phyloP scores from a whole-genome alignment of 148 eudicot species.

The Chenopodium suecicum region DNA sequence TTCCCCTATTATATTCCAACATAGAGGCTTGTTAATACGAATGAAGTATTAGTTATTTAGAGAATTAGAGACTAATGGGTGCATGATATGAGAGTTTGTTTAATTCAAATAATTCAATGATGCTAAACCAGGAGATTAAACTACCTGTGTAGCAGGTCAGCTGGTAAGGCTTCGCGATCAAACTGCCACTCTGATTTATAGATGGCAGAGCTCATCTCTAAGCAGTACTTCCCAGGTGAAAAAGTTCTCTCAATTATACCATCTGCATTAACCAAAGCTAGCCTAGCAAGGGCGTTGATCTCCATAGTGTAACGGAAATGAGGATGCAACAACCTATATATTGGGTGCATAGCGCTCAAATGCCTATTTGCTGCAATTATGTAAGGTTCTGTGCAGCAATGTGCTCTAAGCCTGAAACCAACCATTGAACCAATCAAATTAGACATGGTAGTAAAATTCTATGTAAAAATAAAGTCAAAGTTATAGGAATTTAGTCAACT shows the following conservation, averaged over 20 bases:
- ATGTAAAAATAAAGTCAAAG: too few relatives aligned
- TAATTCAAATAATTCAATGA: too few relatives aligned
- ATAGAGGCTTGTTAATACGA: too few relatives aligned
- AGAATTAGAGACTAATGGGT: too few relatives aligned
- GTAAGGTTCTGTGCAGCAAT: conserved; percentile 67
- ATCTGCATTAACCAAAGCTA: conserved; percentile 25
- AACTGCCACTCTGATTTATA: too few relatives aligned
- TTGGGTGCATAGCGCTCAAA: conserved; percentile 73
- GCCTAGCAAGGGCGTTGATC: conserved; percentile 43
- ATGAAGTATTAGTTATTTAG: too few relatives aligned
- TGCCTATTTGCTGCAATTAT: conserved; percentile 67
- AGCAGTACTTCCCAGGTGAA: conserved; percentile 18
- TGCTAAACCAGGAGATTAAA: too few relatives aligned
- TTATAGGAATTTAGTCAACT: too few relatives aligned
- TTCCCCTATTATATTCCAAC: too few relatives aligned
- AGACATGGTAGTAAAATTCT: too few relatives aligned
- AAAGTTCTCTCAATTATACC: conserved; percentile 29
- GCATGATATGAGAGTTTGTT: too few relatives aligned
- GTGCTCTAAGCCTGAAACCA: conserved; percentile 41
- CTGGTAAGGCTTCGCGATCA: neutral
- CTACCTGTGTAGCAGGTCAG: neutral
- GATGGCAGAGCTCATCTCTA: neutral
- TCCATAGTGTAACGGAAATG: conserved; percentile 82
- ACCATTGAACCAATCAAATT: neutral
- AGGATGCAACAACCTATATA: conserved; percentile 61